Conservation (phyloP, 164 flowering plant species). For the Magnolia kwangsiensis region DNA sequence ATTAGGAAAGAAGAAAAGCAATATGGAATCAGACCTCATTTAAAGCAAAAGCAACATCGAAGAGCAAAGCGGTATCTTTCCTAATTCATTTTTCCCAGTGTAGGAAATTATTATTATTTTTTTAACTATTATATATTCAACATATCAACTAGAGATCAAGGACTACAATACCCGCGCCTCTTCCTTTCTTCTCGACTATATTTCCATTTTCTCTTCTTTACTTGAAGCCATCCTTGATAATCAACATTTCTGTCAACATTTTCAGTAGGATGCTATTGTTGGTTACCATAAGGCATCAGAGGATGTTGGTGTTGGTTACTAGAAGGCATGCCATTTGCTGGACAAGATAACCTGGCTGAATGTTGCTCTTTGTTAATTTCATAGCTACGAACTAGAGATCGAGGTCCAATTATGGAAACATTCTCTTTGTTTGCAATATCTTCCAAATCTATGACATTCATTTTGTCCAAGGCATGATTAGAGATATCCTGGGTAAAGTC, state of each 20-base stretch:
- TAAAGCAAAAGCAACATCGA: too few relatives aligned
- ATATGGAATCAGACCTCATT: too few relatives aligned
- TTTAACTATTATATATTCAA: not conserved
- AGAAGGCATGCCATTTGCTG: not conserved
- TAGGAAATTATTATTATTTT: not conserved
- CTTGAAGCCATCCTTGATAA: constrained; percentile 92
- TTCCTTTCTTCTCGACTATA: constrained; percentile 65
- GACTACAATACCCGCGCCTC: constrained; percentile 55
- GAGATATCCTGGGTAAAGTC: too few relatives aligned
- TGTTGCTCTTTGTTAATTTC: constrained; percentile 35
- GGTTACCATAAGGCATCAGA: constrained; percentile 7
- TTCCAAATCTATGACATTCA: constrained; percentile 88
- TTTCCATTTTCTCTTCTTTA: constrained; percentile 91
- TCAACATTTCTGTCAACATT: constrained; percentile 67
- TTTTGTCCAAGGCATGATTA: too few relatives aligned
- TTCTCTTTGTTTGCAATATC: constrained; percentile 48
- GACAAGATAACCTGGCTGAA: constrained; percentile 19
- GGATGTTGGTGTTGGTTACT: constrained; percentile 17
- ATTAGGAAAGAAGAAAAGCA: too few relatives aligned
- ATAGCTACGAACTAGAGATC: constrained; percentile 64
- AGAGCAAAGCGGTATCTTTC: too few relatives aligned
- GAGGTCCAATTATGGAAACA: constrained; percentile 38
- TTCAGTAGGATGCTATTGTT: constrained; percentile 21
- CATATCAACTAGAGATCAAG: not conserved
- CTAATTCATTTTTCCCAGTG: too few relatives aligned